Evolutionary conservation across 352 stramenopile genomes (phyloP).

Genomic region (Thalassiosira tumida): DNA sequence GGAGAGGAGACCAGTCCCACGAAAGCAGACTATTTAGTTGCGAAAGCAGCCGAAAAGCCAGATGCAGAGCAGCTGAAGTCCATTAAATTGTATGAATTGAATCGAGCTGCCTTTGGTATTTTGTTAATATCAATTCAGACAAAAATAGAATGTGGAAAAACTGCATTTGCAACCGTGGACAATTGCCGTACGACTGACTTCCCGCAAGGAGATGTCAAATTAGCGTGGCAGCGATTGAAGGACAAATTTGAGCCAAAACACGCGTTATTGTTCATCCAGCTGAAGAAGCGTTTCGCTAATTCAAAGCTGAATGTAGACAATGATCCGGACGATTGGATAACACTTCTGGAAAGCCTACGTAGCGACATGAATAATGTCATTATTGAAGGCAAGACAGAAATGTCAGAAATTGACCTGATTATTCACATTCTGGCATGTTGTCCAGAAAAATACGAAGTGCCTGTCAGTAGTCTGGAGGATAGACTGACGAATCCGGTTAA

Average conservation of each 20-base stretch:
- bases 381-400: background rate
- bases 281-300: background rate
- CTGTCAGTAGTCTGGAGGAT: background rate
- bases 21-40: no score
- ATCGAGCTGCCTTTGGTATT: no score
- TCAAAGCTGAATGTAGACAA: background rate
- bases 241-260: background rate
- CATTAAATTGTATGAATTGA: no score
- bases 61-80: no score
- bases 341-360: background rate
- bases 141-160: no score
- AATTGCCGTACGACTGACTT: no score
- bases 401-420: slow-evolving; percentile 1
- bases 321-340: background rate
- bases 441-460: background rate
- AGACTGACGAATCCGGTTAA: background rate
- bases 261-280: background rate
- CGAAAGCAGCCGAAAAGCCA: no score
- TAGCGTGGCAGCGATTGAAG: no score
- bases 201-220: no score
- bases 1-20: no score
- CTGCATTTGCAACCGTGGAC: no score
- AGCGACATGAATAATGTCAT: background rate
- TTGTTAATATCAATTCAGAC: no score
- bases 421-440: background rate